Evolutionary conservation across 2,329 filamentous ascomycete species (phyloP).

Genomic region (Calonectria pauciramosa): DNA sequence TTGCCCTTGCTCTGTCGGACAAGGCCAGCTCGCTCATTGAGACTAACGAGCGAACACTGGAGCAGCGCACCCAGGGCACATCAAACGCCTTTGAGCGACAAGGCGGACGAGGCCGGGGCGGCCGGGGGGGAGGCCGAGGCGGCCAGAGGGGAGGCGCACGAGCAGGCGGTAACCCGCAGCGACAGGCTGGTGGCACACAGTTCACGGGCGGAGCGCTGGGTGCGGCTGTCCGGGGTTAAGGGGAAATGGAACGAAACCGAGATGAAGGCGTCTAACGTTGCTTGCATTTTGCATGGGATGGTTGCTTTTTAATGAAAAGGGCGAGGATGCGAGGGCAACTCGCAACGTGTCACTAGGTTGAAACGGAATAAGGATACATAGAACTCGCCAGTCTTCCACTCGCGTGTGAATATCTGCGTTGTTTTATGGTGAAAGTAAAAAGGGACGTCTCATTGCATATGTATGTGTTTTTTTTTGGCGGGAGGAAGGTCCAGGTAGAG

Average conservation of each 20-base stretch:
- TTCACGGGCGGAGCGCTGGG: slow-evolving; percentile 87
- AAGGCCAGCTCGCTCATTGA: slow-evolving; percentile 97
- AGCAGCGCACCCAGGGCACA: slow-evolving; percentile 96
- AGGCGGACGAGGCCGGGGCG: slow-evolving; percentile 81
- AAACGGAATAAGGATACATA: slow-evolving; percentile 50
- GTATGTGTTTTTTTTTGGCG: slow-evolving; percentile 11
- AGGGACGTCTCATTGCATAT: slow-evolving; percentile 33
- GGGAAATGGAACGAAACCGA: slow-evolving; percentile 42
- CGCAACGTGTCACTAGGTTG: slow-evolving; percentile 51
- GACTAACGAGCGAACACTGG: slow-evolving; percentile 95
- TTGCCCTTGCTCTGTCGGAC: slow-evolving; percentile 93
- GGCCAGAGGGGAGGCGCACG: slow-evolving; percentile 74
- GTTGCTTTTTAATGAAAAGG: slow-evolving; percentile 52
- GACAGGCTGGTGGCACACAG: slow-evolving; percentile 80
- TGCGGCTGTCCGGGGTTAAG: slow-evolving; percentile 73
- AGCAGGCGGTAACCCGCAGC: slow-evolving; percentile 70
- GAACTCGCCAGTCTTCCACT: slow-evolving; percentile 43
- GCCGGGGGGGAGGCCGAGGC: slow-evolving; percentile 72
- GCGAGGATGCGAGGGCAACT: slow-evolving; percentile 51
- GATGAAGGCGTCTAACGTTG: slow-evolving; percentile 50
- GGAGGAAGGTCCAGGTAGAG: slow-evolving; percentile 1
- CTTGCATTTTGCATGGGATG: slow-evolving; percentile 53
- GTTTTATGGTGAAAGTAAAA: slow-evolving; percentile 30
- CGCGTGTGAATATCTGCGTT: slow-evolving; percentile 24
- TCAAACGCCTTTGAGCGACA: slow-evolving; percentile 96